phyloP scores from a whole-genome alignment of 2,329 filamentous ascomycete species.

The Bipolaris cookei region DNA sequence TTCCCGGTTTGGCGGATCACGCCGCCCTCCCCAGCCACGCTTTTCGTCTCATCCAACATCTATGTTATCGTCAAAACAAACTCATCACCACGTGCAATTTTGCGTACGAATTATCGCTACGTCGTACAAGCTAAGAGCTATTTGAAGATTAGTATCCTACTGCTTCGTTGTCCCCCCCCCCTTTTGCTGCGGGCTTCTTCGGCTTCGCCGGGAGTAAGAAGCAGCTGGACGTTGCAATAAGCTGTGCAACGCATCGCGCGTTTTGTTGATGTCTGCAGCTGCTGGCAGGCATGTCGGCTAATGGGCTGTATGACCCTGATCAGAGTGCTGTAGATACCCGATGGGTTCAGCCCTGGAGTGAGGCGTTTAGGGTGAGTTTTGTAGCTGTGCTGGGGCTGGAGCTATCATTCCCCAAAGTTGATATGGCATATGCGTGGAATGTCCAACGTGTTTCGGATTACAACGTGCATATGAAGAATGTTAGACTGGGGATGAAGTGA shows the following conservation, averaged over 20 bases:
- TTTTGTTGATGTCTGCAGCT: slow-evolving; percentile 16
- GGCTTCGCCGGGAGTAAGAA: neutral
- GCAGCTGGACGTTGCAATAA: slow-evolving; percentile 5
- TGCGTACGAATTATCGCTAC: neutral
- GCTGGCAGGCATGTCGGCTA: slow-evolving; percentile 34
- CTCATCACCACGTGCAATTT: neutral
- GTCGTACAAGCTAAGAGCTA: neutral
- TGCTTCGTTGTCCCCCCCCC: neutral
- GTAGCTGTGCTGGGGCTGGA: neutral
- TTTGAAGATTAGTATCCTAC: slow-evolving; percentile 9
- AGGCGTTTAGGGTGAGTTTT: slow-evolving; percentile 41
- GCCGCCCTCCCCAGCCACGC: slow-evolving; percentile 5
- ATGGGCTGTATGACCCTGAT: slow-evolving; percentile 40
- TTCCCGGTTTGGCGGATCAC: slow-evolving; percentile 2
- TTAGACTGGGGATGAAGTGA: too few species aligned
- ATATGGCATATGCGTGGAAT: neutral
- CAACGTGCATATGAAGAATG: neutral
- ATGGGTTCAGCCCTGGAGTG: slow-evolving; percentile 41
- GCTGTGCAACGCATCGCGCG: slow-evolving; percentile 12
- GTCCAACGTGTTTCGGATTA: neutral
- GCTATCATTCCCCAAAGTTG: neutral
- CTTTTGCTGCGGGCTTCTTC: neutral
- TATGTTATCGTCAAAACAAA: neutral
- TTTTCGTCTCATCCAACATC: slow-evolving; percentile 7
- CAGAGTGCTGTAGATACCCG: slow-evolving; percentile 33